A percentile compares a stretch with the other conserved stretches of the same genome.
Evolutionary conservation across 2,329 filamentous ascomycete species (phyloP).

Genomic region (Fusarium domesticum): DNA sequence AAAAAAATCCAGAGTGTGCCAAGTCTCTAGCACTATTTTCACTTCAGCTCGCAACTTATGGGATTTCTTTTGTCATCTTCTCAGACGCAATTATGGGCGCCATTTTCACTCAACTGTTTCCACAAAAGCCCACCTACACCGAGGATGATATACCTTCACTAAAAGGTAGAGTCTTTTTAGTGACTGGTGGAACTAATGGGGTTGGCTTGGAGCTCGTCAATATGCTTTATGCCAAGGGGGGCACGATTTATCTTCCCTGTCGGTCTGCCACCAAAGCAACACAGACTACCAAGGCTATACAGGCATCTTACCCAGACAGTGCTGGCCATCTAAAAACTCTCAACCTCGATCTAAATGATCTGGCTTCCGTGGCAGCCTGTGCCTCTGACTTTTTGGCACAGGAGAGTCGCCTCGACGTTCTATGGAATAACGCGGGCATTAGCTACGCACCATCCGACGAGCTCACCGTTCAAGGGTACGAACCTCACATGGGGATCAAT

Average conservation of each 20-base stretch:
- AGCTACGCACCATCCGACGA: constrained; percentile 37
- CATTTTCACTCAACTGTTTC: background rate
- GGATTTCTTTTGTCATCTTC: background rate
- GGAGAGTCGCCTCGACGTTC: constrained; percentile 41
- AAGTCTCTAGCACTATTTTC: background rate
- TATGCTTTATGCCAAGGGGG: constrained; percentile 51
- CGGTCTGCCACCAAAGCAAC: constrained; percentile 42
- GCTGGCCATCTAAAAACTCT: constrained; percentile 38
- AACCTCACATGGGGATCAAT: constrained; percentile 41
- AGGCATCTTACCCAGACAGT: constrained; percentile 29
- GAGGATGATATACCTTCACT: background rate
- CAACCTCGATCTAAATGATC: constrained; percentile 41
- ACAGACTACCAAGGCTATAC: constrained; percentile 41
- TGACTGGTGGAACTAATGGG: constrained; percentile 41
- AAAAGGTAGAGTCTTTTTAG: constrained; percentile 42
- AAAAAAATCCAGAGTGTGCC: background rate
- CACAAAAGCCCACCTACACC: background rate
- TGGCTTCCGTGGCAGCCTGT: constrained; percentile 38
- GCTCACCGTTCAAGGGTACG: constrained; percentile 38
- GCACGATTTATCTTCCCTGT: constrained; percentile 50
- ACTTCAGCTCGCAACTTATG: background rate
- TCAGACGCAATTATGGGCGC: background rate
- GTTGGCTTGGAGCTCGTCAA: constrained; percentile 49
- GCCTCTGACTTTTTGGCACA: constrained; percentile 36
- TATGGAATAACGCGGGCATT: constrained; percentile 44